Base-by-base conservation (phyloP, 441 rosid species). In the Gossypium schwendimanii region DNA sequence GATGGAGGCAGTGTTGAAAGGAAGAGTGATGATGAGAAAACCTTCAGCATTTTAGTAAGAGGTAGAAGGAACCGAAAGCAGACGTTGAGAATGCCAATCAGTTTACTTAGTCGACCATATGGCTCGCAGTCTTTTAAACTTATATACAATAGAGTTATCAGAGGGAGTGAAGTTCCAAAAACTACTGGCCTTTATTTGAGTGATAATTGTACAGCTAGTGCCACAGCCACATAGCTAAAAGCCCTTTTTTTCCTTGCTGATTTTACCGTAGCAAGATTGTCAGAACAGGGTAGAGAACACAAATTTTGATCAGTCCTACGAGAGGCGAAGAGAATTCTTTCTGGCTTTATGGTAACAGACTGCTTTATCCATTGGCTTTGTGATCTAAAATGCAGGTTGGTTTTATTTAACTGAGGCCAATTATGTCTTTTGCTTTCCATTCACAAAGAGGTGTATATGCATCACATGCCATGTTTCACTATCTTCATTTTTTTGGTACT, bases 11-110 rank as follows among this genome's bases (percentile, higher is more conserved):
- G 76, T 74, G 70, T 63, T 75, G 92, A 81, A 74, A 78, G 72
- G 74, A 83, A 83, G 73, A 50, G 31, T 63, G 91, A 85, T 50
- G 83, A 82, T 60, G 98, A 92, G 79, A 91, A 84, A 82, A 96
- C 97, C 18, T 89, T 96, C 80, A 90, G 97, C 86, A 90, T 96
- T 81, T 86, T 90, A 80, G 21, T 96, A 63, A 89, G 97, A 82
- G 97, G 99, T 71, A 91, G 87, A 82, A 82, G 97, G 82, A 93
- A 91, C 82, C 71, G 90, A 79, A 96, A 90, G 83, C 99, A 93
- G 73, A 96, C 92, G 62, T 78, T 96, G 82, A 89, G 97, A 76
- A 88, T 96, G 92, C 99, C 99, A 3, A 80, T 96, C 49, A 91
- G 97, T 84, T 84, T 93, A 81, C 97, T 96, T 21, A 89, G 78